Conservation (phyloP, 73 alveolate genomes). For the Tetrahymena malaccensis region DNA sequence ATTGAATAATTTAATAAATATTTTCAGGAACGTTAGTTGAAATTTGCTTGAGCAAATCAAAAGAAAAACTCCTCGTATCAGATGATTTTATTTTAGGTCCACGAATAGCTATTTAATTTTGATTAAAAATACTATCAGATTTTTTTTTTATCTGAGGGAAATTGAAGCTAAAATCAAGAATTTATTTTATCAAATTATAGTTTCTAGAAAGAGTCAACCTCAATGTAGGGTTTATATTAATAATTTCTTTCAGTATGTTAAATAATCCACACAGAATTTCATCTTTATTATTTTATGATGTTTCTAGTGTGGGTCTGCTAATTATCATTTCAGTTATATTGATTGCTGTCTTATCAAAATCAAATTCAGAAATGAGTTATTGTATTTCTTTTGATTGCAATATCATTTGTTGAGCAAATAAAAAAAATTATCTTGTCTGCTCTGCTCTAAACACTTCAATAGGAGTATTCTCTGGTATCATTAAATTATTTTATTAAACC, state of each 20-base stretch:
- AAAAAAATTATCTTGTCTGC: not conserved
- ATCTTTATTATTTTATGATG: slow-evolving; percentile 11
- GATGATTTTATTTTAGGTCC: slow-evolving; percentile 26
- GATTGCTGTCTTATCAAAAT: not conserved
- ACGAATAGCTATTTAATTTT: not conserved
- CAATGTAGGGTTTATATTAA: not conserved
- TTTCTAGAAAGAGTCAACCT: not conserved
- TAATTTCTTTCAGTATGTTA: slow-evolving; percentile 1
- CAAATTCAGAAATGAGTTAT: not conserved
- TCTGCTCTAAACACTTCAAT: not conserved
- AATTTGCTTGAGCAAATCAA: slow-evolving; percentile 3
- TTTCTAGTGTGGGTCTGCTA: not conserved
- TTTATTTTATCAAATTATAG: not conserved
- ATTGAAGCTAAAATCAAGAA: not conserved
- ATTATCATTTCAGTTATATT: not conserved
- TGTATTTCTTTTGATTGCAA: not conserved
- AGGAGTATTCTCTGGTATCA: not conserved
- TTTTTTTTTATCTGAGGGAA: not conserved
- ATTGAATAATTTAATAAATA: not conserved
- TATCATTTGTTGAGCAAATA: not conserved
- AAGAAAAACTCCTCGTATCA: slow-evolving; percentile 2
- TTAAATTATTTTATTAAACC: not conserved
- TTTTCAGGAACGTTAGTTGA: not conserved
- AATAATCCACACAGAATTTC: slow-evolving; percentile 18
- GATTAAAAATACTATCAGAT: slow-evolving; percentile 3